Conservation (phyloP, 345 rosid species). For the Salix exigua region DNA sequence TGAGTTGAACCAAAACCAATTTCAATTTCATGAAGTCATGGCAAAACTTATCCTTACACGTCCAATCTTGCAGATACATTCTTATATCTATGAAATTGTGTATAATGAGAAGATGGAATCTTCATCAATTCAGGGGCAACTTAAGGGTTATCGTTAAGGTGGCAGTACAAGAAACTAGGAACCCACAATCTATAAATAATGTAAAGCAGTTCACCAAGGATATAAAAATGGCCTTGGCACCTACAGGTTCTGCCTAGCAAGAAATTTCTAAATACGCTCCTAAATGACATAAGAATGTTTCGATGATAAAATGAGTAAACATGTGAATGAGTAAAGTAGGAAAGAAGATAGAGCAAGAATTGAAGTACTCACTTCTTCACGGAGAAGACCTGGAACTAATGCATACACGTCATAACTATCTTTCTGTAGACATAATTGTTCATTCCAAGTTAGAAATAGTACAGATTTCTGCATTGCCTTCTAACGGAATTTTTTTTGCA, state of each 20-base stretch:
- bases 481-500: not conserved
- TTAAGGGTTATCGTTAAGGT: not conserved
- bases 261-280: not conserved
- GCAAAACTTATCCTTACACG: not conserved
- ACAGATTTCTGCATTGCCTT: not conserved
- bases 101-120: not conserved
- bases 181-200: not conserved
- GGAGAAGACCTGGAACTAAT: constrained; percentile 67
- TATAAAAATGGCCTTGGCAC: not conserved
- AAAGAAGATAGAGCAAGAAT: not conserved
- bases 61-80: not conserved
- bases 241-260: not conserved
- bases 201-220: not conserved
- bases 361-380: constrained; percentile 51
- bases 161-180: not conserved
- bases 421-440: constrained; percentile 34
- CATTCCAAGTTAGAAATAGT: not conserved
- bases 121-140: not conserved
- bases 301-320: not conserved
- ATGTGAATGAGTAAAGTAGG: not conserved
- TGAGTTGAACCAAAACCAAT: not conserved
- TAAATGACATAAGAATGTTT: not conserved
- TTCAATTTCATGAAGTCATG: not conserved
- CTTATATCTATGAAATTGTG: not conserved
- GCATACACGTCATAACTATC: constrained; percentile 71